Evolutionary conservation across 331 rosid species (phyloP).

Genomic region (Erythrophleum ivorense): DNA sequence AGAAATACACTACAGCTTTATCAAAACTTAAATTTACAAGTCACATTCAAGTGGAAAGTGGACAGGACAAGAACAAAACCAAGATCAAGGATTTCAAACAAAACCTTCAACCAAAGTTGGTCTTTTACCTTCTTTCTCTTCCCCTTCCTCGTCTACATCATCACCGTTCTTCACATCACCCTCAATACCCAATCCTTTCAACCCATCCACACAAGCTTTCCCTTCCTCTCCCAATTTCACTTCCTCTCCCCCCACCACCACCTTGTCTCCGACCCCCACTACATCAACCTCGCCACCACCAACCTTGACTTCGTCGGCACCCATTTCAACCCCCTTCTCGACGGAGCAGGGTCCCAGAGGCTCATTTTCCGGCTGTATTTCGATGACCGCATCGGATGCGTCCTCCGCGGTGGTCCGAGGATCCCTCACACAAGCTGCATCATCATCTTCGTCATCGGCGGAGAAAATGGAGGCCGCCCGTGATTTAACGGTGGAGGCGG

Average conservation of each 20-base stretch:
- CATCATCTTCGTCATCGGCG: conserved; percentile 44
- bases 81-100: conserved; percentile 23
- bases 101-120: conserved; percentile 50
- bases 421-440: conserved; percentile 48
- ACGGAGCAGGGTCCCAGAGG: conserved; percentile 51
- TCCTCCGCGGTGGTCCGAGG: conserved; percentile 49
- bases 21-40: neutral
- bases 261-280: conserved; percentile 8
- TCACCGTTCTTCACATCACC: conserved; percentile 19
- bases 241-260: conserved; percentile 42
- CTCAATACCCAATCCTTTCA: conserved; percentile 44
- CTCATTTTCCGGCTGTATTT: conserved; percentile 39
- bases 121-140: conserved; percentile 36
- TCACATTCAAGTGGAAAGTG: neutral
- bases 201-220: conserved; percentile 47
- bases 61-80: neutral
- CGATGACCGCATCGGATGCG: conserved; percentile 46
- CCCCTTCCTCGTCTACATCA: conserved; percentile 2
- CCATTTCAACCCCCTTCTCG: conserved; percentile 44
- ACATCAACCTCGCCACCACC: conserved; percentile 34
- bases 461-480: conserved; percentile 56
- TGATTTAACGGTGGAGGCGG: conserved; percentile 73
- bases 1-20: neutral
- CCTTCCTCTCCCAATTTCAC: conserved; percentile 40
- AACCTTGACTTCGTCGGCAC: conserved; percentile 47